Conservation (phyloP, 805 yeast species). For the Starmerella powellii region DNA sequence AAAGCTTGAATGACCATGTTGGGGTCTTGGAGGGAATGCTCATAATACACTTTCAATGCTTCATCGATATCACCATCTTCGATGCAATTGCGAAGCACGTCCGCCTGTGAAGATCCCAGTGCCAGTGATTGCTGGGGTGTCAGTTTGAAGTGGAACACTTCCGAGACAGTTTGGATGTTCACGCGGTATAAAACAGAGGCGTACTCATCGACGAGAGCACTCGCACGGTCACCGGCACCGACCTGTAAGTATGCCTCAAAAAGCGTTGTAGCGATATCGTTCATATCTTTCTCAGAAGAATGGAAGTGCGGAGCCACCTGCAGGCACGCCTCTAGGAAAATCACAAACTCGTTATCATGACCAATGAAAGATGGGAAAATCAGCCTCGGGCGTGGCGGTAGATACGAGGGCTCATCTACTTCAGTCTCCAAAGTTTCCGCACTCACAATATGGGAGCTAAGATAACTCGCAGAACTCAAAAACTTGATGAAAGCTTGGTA, state of each 20-base stretch:
- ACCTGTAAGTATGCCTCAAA: constrained; percentile 68
- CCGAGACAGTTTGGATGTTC: constrained; percentile 32
- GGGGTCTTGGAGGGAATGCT: constrained; percentile 50
- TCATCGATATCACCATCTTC: constrained; percentile 44
- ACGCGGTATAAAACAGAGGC: constrained; percentile 44
- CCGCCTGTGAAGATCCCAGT: constrained; percentile 40
- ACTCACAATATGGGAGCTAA: constrained; percentile 19
- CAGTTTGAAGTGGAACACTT: constrained; percentile 23
- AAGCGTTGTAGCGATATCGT: constrained; percentile 62
- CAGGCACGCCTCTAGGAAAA: constrained; percentile 82
- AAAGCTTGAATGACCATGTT: constrained; percentile 27
- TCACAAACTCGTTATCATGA: constrained; percentile 78
- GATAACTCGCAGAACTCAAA: constrained; percentile 27
- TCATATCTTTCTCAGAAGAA: constrained; percentile 55
- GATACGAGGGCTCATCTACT: constrained; percentile 36
- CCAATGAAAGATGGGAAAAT: constrained; percentile 79
- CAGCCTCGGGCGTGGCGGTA: constrained; percentile 81
- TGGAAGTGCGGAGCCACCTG: constrained; percentile 67
- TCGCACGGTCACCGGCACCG: constrained; percentile 46
- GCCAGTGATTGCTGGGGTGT: constrained; percentile 11
- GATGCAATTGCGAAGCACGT: constrained; percentile 54
- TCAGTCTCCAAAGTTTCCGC: constrained; percentile 16
- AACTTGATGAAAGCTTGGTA: constrained; percentile 49
- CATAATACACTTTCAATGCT: constrained; percentile 45
- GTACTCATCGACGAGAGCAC: constrained; percentile 36